Evolutionary conservation across 2,329 filamentous ascomycete species (phyloP), one percentile per base, ranked within the genome.

Genomic region (Fusarium redolens): DNA sequence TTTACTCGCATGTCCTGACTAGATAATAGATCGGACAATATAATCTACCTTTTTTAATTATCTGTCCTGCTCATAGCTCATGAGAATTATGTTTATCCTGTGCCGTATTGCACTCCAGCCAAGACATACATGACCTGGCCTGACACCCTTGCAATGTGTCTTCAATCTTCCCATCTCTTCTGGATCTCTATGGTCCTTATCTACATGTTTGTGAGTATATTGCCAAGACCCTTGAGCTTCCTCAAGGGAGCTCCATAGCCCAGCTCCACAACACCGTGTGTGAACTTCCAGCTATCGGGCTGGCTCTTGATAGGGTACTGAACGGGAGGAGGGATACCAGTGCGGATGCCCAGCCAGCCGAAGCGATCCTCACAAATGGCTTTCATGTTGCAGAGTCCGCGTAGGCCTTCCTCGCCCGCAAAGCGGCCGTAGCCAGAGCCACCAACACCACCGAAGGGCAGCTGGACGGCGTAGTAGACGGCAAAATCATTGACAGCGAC

Each of bases 401-500:
- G 87, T 28, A 99, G 83, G 0, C 96, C 96, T 81, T 99, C 96
- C 73, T 93, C 91, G 30, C 95, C 96, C 0, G 94, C 96, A 82
- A 99, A 99, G 5, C 96, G 88, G 3, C 96, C 96, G 81, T 98
- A 98, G 0, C 93, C 96, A 30, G 93, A 97, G 2, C 95, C 96
- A 65, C 90, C 91, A n/a, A 93, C 91, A 60, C 95, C 96, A 41
- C 96, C 96, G 82, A 99, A 99, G 1, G 96, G 96, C 43, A 99
- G 84, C 82, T 97, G 95, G 12, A 97, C 95, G 58, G 96, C 94
- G 80, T 99, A 99, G 82, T 91, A 98, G 33, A 91, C 92, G 25
- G 92, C 96, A 79, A 99, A 99, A 84, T 99, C 96, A 81, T 99
- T 99, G 75, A 99, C 90, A 30, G 94, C 91, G 1, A 98, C 93